Evolutionary conservation across 495 filamentous ascomycete species (phyloP).

Genomic region (Margaritispora aquatica): DNA sequence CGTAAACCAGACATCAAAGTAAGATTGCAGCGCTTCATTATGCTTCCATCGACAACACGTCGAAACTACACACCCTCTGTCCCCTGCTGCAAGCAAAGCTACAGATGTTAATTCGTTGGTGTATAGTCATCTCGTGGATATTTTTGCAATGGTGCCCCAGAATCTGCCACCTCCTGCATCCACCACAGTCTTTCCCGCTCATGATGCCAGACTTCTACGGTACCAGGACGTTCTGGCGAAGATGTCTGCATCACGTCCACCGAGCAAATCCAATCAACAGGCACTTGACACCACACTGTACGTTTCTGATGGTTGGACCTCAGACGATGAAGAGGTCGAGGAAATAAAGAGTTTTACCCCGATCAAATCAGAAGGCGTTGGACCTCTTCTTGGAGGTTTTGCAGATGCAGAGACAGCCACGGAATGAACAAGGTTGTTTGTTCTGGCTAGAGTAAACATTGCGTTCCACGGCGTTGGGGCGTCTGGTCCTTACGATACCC

Average conservation of each 20-base stretch:
- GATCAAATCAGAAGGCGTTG: constrained; percentile 24
- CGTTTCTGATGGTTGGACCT: constrained; percentile 32
- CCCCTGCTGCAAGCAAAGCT: constrained; percentile 7
- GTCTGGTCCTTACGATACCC: constrained; percentile 21
- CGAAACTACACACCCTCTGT: background rate
- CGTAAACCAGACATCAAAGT: constrained; percentile 50
- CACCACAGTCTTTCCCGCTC: constrained; percentile 27
- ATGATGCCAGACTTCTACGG: constrained; percentile 37
- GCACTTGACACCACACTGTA: constrained; percentile 33
- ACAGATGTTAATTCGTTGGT: constrained; percentile 15
- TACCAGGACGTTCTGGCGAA: constrained; percentile 49
- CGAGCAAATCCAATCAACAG: constrained; percentile 34
- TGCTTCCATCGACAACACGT: background rate
- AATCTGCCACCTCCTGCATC: constrained; percentile 29
- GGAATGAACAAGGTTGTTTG: constrained; percentile 16
- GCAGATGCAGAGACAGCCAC: constrained; percentile 22
- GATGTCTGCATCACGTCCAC: constrained; percentile 43
- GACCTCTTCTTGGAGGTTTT: constrained; percentile 25
- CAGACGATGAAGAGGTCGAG: constrained; percentile 21
- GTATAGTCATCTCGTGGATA: constrained; percentile 50
- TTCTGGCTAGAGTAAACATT: constrained; percentile 2
- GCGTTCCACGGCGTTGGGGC: constrained; percentile 21
- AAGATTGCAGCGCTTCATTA: constrained; percentile 20
- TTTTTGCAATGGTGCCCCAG: constrained; percentile 50
- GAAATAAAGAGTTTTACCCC: constrained; percentile 16